Base-by-base conservation (phyloP, 345 rosid genomes). In the Citrus hindsii region DNA sequence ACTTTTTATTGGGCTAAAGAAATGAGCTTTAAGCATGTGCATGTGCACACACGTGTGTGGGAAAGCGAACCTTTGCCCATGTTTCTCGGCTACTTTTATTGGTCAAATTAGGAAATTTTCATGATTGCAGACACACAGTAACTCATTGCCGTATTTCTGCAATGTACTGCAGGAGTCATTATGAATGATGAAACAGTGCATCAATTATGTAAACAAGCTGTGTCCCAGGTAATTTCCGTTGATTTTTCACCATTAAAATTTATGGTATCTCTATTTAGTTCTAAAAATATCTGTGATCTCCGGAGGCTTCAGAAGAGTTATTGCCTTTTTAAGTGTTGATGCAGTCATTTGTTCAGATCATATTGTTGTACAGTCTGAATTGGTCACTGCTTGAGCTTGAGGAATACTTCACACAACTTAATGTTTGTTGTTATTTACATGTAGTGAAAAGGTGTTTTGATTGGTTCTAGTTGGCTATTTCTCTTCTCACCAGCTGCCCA, bases 111-210 rank as follows among this genome's bases (percentile, higher is more conserved):
- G 30, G 48, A 48, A 62, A 33, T 33, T 25, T 32, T 16, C 35
- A 28, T 75, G 71, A n/a, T 73, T 46, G 22, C 55, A 22, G 25
- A 12, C 75, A 18, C 18, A 14, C 13, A 76, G 51, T 73, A 48
- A 22, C 75, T 82, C 61, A 80, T 68, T 77, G 51, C 28, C 70
- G 8, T 8, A 27, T 55, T 70, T 51, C 51, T 35, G 33, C 79
- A 64, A 25, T 79, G 67, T 75, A 4, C 48, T 86, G 73, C 82
- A 95, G 98, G 98, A 16, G 93, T 93, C 33, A 93, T 95, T 79
- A 78, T 95, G 91, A 95, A 95, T 84, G 98, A 95, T 76, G 98
- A 95, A 87, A 93, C 97, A 5, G 92, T 95, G 64, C 94, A 91
- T 89, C 98, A 93, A 82, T 81, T 95, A 71, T 85, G 98, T 67